Evolutionary conservation across 371 early-diverging fungal species (phyloP).

Genomic region (Parasitella parasitica): DNA sequence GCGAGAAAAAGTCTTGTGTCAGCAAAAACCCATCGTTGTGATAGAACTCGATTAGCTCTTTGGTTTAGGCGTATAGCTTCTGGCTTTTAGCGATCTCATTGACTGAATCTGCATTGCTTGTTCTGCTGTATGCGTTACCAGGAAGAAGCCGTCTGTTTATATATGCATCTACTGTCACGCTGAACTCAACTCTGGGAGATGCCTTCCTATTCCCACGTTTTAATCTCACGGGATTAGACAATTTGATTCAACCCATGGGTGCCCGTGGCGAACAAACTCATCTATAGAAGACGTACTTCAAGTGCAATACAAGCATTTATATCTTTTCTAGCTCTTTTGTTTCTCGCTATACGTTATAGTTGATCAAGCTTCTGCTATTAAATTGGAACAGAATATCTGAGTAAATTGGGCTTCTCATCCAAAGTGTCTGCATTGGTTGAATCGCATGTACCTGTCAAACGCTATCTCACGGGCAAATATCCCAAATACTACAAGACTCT

Average conservation of each 20-base stretch:
- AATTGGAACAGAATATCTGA: constrained; percentile 51
- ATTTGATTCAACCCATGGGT: neutral
- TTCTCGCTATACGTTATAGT: neutral
- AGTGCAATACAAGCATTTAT: no score
- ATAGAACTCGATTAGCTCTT: constrained; percentile 43
- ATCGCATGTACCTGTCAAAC: constrained; percentile 55
- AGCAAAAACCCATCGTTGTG: constrained; percentile 47
- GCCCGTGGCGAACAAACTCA: neutral
- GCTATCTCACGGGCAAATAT: constrained; percentile 51
- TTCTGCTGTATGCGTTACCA: no score
- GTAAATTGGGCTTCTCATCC: constrained; percentile 49
- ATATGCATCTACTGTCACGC: neutral
- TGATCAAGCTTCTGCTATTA: constrained; percentile 6
- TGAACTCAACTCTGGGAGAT: neutral
- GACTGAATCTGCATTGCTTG: no score
- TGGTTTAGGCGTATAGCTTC: constrained; percentile 37
- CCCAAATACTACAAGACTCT: constrained; percentile 42
- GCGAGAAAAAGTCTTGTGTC: constrained; percentile 48
- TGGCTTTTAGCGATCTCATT: no score
- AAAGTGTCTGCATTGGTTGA: constrained; percentile 53
- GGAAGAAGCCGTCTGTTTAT: no score
- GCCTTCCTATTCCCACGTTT: constrained; percentile 7
- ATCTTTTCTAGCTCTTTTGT: neutral
- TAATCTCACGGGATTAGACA: neutral
- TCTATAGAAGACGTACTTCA: no score